Conservation (phyloP, 2,329 filamentous ascomycete genomes). For the Cladosporium halotolerans region DNA sequence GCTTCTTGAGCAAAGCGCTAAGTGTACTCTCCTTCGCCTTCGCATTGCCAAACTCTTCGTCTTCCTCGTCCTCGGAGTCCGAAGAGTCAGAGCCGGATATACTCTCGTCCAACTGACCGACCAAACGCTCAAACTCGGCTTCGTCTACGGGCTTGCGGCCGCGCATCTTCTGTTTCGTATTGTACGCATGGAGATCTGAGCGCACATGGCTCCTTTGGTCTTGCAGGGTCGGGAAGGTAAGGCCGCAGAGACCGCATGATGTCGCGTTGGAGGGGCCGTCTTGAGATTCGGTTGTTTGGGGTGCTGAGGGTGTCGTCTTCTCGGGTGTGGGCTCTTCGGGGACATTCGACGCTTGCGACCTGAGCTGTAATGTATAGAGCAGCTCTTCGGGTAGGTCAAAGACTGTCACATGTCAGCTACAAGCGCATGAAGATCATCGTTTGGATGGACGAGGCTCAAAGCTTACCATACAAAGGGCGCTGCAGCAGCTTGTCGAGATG, state of each 20-base stretch:
- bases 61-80: conserved; percentile 62
- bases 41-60: conserved; percentile 47
- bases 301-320: conserved; percentile 13
- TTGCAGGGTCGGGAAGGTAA: conserved; percentile 63
- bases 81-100: conserved; percentile 69
- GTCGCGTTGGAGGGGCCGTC: conserved; percentile 49
- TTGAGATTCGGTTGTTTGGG: conserved; percentile 1
- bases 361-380: conserved; percentile 59
- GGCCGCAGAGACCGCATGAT: conserved; percentile 72
- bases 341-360: conserved; percentile 38
- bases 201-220: conserved; percentile 83
- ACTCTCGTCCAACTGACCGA: conserved; percentile 83
- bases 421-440: conserved; percentile 16
- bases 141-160: conserved; percentile 68
- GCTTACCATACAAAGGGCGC: conserved; percentile 46
- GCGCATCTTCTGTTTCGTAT: conserved; percentile 83
- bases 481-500: conserved; percentile 34
- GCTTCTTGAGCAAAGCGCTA: conserved; percentile 70
- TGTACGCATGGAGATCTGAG: conserved; percentile 90
- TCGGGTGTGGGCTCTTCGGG: conserved; percentile 23
- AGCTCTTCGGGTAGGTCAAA: conserved; percentile 77
- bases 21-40: conserved; percentile 62
- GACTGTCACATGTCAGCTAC: conserved; percentile 45
- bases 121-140: conserved; percentile 74
- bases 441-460: neutral